Evolutionary conservation across 768 basidiomycete species (phyloP).

Genomic region (Neoboletus brunneissimus): DNA sequence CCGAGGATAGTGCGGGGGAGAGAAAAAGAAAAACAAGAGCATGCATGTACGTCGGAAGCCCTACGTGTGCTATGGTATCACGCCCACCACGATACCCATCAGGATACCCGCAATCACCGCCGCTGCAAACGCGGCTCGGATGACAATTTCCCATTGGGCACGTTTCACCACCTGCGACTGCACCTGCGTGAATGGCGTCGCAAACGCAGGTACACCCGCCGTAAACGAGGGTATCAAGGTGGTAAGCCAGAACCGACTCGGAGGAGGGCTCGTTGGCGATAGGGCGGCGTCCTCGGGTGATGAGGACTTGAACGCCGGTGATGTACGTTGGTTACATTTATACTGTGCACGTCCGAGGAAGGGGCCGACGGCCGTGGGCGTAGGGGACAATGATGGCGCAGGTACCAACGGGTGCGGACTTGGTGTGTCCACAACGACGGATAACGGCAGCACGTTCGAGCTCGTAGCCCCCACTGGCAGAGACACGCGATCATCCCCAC

Average conservation of each 20-base stretch:
- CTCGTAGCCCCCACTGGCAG: no score
- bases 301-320: background rate
- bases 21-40: background rate
- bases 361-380: constrained; percentile 4
- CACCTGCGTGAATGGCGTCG: constrained; percentile 64
- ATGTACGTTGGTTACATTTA: constrained; percentile 26
- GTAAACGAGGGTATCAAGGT: constrained; percentile 30
- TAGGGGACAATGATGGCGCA: background rate
- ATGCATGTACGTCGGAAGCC: no score
- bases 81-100: constrained; percentile 28
- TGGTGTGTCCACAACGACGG: background rate
- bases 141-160: constrained; percentile 85
- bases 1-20: background rate
- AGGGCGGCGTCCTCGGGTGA: background rate
- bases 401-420: background rate
- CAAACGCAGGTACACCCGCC: constrained; percentile 63
- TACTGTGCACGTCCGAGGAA: constrained; percentile 27
- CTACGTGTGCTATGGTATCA: constrained; percentile 9
- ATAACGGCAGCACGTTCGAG: background rate
- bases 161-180: constrained; percentile 67
- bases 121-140: constrained; percentile 52
- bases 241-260: constrained; percentile 6
- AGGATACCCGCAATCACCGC: constrained; percentile 37
- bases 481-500: background rate
- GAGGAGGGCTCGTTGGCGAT: background rate